Evolutionary conservation across 495 filamentous ascomycete species (phyloP), one percentile per base, ranked within the genome.

Genomic region (Neurospora sp.): DNA sequence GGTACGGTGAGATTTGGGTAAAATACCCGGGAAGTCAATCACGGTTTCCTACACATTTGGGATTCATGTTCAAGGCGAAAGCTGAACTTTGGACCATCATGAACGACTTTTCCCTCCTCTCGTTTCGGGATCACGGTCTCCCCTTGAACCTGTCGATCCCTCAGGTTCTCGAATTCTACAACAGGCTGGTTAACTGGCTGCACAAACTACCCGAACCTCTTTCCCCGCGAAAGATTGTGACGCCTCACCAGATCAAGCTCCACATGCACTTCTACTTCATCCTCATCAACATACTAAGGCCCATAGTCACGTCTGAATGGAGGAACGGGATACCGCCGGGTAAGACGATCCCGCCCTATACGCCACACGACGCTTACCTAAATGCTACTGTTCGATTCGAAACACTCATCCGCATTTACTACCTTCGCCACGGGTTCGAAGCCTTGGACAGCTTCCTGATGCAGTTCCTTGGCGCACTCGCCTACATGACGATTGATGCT

Each of bases 401-500:
- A 72, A 84, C 83, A 1, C 69, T 82, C 9, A 35, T 84, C 4
- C 81, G 82, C 1, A 76, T 84, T 0, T 84, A 84, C 72, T 84
- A 84, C 71, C 80, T 84, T 2, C 81, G 82, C 10, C 83, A 84
- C 69, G 81, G 82, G 11, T 84, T 78, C 74, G 80, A 84, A 44
- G 77, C 70, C 2, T 72, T 78, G 23, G 80, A 83, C 74, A 76
- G 66, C 23, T 80, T 83, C 23, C 62, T 84, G 5, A 75, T 81
- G 70, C 79, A 83, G 40, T 81, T 80, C 72, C 77, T 83, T 12
- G 78, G 78, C 39, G 75, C 76, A 14, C 72, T 83, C 14, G 76
- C 75, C 16, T 77, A 80, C 75, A 75, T 78, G 20, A 77, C 77
- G 16, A 78, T 83, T 54, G 76, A 75, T 18, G 76, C 78, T 9